phyloP scores from a whole-genome alignment of 2,329 filamentous ascomycete species.

The Cytospora mali region DNA sequence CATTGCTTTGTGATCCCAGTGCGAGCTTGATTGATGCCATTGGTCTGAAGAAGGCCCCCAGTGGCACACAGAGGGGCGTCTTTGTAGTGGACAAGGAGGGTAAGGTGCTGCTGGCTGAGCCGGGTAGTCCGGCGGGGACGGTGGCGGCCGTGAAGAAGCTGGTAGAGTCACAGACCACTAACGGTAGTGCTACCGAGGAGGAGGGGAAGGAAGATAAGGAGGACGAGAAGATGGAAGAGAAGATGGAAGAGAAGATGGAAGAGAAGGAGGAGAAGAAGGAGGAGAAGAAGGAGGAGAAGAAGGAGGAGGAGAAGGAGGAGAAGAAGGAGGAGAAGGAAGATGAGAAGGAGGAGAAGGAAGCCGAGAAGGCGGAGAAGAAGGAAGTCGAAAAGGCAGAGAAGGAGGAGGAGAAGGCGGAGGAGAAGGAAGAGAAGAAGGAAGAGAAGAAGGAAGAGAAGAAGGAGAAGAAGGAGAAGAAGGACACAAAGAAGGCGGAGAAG shows the following conservation, averaged over 20 bases:
- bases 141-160: conserved; percentile 75
- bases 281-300: conserved; percentile 34
- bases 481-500: conserved; percentile 30
- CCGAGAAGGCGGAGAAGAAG: too few species aligned
- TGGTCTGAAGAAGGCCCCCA: conserved; percentile 83
- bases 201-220: conserved; percentile 32
- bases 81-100: conserved; percentile 84
- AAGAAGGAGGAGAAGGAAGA: too few species aligned
- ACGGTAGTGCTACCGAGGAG: conserved; percentile 30
- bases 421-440: not conserved
- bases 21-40: conserved; percentile 79
- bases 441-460: not conserved
- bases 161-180: conserved; percentile 51
- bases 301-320: not conserved
- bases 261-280: conserved; percentile 10
- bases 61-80: conserved; percentile 81
- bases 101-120: conserved; percentile 69
- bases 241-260: conserved; percentile 4
- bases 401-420: conserved; percentile 27
- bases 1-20: conserved; percentile 80
- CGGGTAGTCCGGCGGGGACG: conserved; percentile 77
- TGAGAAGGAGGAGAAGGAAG: not conserved
- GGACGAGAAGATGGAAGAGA: conserved; percentile 32
- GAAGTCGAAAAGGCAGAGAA: conserved; percentile 25
- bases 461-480: conserved; percentile 29